phyloP scores from a whole-genome alignment of 139 green algal genomes.

The Closterium sp. region DNA sequence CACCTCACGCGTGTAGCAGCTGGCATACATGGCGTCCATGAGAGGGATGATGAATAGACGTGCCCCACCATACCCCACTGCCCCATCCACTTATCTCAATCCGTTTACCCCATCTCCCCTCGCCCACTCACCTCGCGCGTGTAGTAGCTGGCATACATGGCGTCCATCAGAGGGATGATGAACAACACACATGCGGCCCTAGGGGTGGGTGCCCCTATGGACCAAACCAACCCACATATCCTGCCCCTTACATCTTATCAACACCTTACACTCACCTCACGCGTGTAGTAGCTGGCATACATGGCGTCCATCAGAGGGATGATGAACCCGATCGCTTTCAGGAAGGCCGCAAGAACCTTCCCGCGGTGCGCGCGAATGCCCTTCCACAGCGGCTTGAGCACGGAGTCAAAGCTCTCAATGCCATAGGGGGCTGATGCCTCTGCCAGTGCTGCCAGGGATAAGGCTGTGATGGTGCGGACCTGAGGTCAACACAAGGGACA shows the following conservation, averaged over 20 bases:
- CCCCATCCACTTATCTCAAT: too few relatives aligned
- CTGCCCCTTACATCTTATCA: too few relatives aligned
- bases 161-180: conserved; percentile 99
- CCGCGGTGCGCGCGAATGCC: conserved; percentile 88
- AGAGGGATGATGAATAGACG: conserved; percentile 91
- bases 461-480: conserved; percentile 93
- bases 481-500: background rate
- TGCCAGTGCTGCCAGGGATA: conserved; percentile 91
- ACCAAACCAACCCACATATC: too few relatives aligned
- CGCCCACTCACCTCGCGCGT: conserved; percentile 56
- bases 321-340: conserved; percentile 91
- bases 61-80: conserved; percentile 27
- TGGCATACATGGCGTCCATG: conserved; percentile 97
- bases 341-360: conserved; percentile 74
- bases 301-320: conserved; percentile 98
- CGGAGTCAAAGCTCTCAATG: conserved; percentile 98
- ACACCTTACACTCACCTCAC: background rate
- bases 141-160: conserved; percentile 97
- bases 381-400: conserved; percentile 97
- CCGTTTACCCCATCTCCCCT: background rate
- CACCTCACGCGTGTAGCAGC: conserved; percentile 85
- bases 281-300: conserved; percentile 98
- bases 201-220: too few relatives aligned
- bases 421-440: conserved; percentile 94
- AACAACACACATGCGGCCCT: conserved; percentile 42